Evolutionary conservation across 2,329 filamentous ascomycete species (phyloP).

Genomic region (Ophidiomyces ophidiicola): DNA sequence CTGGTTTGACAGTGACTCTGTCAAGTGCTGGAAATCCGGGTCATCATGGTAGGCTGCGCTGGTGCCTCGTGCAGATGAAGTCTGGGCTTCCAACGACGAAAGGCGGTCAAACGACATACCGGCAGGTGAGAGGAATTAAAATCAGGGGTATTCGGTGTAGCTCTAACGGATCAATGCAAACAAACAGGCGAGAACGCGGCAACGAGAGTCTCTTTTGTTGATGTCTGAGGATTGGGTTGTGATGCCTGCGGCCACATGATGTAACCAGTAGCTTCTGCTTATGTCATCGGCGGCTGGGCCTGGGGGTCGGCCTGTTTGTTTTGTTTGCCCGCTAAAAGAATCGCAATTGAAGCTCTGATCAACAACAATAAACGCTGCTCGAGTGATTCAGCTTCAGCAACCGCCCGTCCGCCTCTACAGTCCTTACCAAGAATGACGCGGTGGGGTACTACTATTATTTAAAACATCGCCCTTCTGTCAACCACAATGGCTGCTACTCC

Average conservation of each 20-base stretch:
- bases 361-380: no score
- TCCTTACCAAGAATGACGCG: conserved; percentile 12
- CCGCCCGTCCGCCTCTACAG: no score
- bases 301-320: no score
- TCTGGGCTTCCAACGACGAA: conserved; percentile 69
- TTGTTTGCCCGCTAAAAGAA: not conserved
- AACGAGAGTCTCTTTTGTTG: no score
- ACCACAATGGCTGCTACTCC: conserved; percentile 24
- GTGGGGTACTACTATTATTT: not conserved
- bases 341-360: no score
- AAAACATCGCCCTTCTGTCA: conserved; percentile 1
- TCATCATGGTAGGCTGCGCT: conserved; percentile 75
- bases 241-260: conserved; percentile 10
- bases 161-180: not conserved
- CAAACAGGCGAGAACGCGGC: no score
- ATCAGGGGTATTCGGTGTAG: no score
- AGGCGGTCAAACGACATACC: conserved; percentile 85
- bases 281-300: conserved; percentile 5
- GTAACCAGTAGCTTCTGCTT: conserved; percentile 1
- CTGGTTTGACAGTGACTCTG: conserved; percentile 71
- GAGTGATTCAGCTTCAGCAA: no score
- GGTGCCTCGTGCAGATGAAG: conserved; percentile 53
- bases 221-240: no score
- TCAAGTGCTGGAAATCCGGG: conserved; percentile 76
- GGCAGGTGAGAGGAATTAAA: not conserved